These are phyloP conservation scores for Fusarium poae DNA, from an alignment of 2,329 filamentous ascomycete species.

Conservation along the genomic window DNA sequence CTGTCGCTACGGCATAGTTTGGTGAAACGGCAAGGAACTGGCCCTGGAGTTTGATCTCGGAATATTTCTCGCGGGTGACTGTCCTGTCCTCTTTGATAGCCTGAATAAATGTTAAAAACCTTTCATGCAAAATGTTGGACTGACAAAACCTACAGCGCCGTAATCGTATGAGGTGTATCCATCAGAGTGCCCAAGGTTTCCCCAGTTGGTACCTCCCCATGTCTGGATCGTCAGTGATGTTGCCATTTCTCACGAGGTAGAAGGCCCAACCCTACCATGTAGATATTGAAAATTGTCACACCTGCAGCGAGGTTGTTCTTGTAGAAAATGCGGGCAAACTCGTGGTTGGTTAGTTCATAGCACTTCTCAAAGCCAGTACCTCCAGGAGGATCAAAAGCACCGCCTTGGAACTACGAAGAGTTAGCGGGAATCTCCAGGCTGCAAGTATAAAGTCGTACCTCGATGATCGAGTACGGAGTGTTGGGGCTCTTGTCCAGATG, in stretches of 20 bases:
- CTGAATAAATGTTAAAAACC: background rate
- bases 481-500: conserved; percentile 73
- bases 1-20: conserved; percentile 72
- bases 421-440: background rate
- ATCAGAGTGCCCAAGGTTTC: conserved; percentile 78
- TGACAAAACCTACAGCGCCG: conserved; percentile 54
- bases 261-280: conserved; percentile 69
- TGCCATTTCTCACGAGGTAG: rapidly evolving
- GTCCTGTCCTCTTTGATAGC: conserved; percentile 76
- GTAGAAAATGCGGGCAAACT: conserved; percentile 83
- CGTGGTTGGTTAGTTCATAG: conserved; percentile 73
- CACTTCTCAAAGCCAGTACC: conserved; percentile 78
- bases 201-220: conserved; percentile 87
- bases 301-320: conserved; percentile 79
- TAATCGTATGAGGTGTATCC: conserved; percentile 72
- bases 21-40: conserved; percentile 82
- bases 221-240: conserved; percentile 56
- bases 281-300: conserved; percentile 76
- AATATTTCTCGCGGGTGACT: conserved; percentile 80
- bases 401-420: conserved; percentile 71
- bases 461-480: conserved; percentile 73
- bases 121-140: rapidly evolving
- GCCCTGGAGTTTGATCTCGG: conserved; percentile 80
- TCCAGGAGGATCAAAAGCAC: conserved; percentile 81
- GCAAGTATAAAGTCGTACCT: background rate